Base-by-base conservation (phyloP, 805 yeast genomes). In the Phaffomyces opuntiae region DNA sequence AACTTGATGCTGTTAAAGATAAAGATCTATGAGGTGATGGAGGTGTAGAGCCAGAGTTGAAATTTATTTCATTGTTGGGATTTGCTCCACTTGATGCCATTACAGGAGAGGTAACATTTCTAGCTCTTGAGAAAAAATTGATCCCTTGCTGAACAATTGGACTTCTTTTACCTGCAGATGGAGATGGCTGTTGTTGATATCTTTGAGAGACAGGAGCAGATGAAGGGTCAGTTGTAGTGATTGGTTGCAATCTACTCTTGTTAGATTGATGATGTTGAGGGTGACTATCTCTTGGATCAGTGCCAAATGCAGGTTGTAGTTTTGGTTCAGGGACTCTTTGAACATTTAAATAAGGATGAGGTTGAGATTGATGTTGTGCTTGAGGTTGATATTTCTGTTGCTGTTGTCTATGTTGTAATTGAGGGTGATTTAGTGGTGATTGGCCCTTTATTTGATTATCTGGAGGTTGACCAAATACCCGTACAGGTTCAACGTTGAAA, bases 131-230 rank as follows among this genome's bases (percentile, higher is more conserved):
- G n/a, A 68, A 47, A 25, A 68, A 61, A 38, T 60, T 65, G 21
- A 63, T 47, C 1, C 73, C 68, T 47, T 69, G 73, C 16, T 69
- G 63, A 34, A 68, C 48, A 13, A 62, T 62, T 1, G 73, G 73
- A 36, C 68, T 61, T 51, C 63, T 60, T 17, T 51, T 49, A 9
- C 50, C 32, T 17, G 46, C 34, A 11, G 54, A 36, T 42, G 52
- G 49, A 16, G 55, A 44, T 35, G 44, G 51, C 36, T 52, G 55
- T 38, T 48, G 52, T 38, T 52, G 56, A 40, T 53, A 53, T 43
- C 56, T 38, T 37, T 48, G 56, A 4, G 56, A 43, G 7, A 42
- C 39, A 7, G 53, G 55, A 3, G 50, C 52, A 35, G 47, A 44
- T 7, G 46, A 25, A 4, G 50, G 50, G 36, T 48, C 51, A 5